Percentiles rank a stretch among this genome's conserved stretches.
phyloP scores from a whole-genome alignment of 2,329 filamentous ascomycete genomes.

The Verticillium zaregamsianum region DNA sequence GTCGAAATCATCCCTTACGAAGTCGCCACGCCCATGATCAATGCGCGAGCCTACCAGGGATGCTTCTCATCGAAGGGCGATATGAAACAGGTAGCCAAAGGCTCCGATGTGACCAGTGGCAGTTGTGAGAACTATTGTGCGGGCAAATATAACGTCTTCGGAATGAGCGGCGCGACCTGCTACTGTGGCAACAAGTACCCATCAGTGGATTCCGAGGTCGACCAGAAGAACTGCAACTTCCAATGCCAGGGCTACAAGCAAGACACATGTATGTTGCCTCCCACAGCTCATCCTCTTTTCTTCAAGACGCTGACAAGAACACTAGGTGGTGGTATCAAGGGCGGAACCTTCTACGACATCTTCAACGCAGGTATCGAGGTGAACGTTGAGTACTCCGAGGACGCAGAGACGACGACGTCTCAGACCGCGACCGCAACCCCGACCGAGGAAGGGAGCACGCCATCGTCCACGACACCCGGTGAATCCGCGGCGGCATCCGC shows the following conservation, averaged over 20 bases:
- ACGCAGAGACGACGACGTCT: slow-evolving; percentile 16
- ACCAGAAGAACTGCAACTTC: slow-evolving; percentile 58
- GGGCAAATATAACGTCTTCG: slow-evolving; percentile 48
- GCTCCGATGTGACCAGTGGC: neutral
- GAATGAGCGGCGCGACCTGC: slow-evolving; percentile 59
- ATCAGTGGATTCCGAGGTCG: slow-evolving; percentile 45
- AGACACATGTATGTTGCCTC: slow-evolving; percentile 59
- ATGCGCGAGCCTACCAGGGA: slow-evolving; percentile 41
- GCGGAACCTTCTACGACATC: slow-evolving; percentile 32
- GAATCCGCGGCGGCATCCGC: slow-evolving; percentile 12
- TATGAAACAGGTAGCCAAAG: slow-evolving; percentile 20
- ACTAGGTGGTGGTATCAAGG: slow-evolving; percentile 27
- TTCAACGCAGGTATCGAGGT: slow-evolving; percentile 47
- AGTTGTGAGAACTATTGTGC: neutral
- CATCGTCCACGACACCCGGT: slow-evolving; percentile 5
- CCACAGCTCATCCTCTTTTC: neutral
- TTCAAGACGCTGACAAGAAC: slow-evolving; percentile 5
- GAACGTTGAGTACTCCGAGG: slow-evolving; percentile 27
- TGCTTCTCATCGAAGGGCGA: slow-evolving; percentile 44
- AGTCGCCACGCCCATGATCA: slow-evolving; percentile 26
- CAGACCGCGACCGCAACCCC: slow-evolving; percentile 20
- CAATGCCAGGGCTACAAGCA: slow-evolving; percentile 59
- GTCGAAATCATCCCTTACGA: slow-evolving; percentile 20
- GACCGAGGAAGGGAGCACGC: slow-evolving; percentile 13
- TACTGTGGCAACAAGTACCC: slow-evolving; percentile 72